Evolutionary conservation across 2,329 filamentous ascomycete genomes (phyloP).

Genomic region (Hypoxylon sp.): DNA sequence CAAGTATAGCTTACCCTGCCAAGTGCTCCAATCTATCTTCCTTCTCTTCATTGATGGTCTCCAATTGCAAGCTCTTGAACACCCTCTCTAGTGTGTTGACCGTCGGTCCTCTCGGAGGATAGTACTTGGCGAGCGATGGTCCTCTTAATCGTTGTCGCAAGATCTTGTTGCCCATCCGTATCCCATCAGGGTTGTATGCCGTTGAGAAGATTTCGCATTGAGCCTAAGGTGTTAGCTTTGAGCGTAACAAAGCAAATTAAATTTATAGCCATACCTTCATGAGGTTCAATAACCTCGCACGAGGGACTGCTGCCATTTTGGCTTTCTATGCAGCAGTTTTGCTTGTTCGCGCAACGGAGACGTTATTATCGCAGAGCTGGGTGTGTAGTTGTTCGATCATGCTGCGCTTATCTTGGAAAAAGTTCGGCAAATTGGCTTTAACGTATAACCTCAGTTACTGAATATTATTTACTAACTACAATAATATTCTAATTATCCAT

Average conservation of each 20-base stretch:
- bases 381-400: neutral
- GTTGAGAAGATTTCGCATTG: constrained; percentile 94
- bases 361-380: constrained; percentile 21
- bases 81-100: constrained; percentile 81
- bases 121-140: constrained; percentile 88
- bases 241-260: constrained; percentile 8
- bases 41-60: constrained; percentile 81
- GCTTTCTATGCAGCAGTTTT: constrained; percentile 41
- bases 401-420: constrained; percentile 18
- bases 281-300: constrained; percentile 76
- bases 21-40: constrained; percentile 84
- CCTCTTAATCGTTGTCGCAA: constrained; percentile 89
- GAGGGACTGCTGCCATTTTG: constrained; percentile 73
- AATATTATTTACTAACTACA: constrained; percentile 1
- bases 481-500: neutral
- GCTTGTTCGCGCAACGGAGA: constrained; percentile 13
- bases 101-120: constrained; percentile 76
- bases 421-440: constrained; percentile 8
- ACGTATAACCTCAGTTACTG: neutral
- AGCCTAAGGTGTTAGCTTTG: constrained; percentile 66
- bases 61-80: constrained; percentile 77
- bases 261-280: constrained; percentile 74
- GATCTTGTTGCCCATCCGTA: constrained; percentile 91
- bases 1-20: constrained; percentile 66
- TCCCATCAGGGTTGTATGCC: constrained; percentile 87